Conservation (phyloP, 345 rosid species). For the Mercurialis annua region DNA sequence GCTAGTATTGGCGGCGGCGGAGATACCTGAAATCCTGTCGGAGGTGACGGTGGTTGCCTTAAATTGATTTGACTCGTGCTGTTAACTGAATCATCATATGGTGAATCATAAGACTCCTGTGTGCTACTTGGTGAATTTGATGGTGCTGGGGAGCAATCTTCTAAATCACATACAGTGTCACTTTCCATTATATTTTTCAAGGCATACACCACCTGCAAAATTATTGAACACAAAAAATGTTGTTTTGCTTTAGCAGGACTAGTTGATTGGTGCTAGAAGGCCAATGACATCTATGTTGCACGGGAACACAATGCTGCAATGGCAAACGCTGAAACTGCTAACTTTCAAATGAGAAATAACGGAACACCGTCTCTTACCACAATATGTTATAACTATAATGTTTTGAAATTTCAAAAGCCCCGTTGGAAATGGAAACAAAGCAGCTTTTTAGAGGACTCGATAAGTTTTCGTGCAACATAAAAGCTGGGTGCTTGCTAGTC, state of each 20-base stretch:
- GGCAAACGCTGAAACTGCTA: too few relatives aligned
- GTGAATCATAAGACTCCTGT: constrained; percentile 32
- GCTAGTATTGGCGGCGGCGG: constrained; percentile 19
- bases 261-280: background rate
- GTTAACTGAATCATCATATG: constrained; percentile 12
- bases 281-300: too few relatives aligned
- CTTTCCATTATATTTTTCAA: constrained; percentile 37
- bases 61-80: constrained; percentile 11
- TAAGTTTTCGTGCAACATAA: too few relatives aligned
- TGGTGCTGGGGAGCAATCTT: constrained; percentile 38
- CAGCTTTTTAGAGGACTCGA: too few relatives aligned
- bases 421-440: too few relatives aligned
- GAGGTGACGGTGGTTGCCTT: constrained; percentile 19
- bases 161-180: constrained; percentile 16
- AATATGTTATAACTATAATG: too few relatives aligned
- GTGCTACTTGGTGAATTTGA: constrained; percentile 36
- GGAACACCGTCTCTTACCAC: too few relatives aligned
- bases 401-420: too few relatives aligned
- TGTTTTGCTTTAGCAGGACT: background rate
- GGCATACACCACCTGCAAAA: constrained; percentile 46
- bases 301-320: too few relatives aligned
- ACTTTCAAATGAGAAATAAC: too few relatives aligned
- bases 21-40: background rate
- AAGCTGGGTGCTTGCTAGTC: too few relatives aligned
- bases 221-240: background rate